Percentiles rank a stretch among this genome's conserved stretches.
phyloP scores from a whole-genome alignment of 2,329 filamentous ascomycete species.

The Exophiala calicioides region DNA sequence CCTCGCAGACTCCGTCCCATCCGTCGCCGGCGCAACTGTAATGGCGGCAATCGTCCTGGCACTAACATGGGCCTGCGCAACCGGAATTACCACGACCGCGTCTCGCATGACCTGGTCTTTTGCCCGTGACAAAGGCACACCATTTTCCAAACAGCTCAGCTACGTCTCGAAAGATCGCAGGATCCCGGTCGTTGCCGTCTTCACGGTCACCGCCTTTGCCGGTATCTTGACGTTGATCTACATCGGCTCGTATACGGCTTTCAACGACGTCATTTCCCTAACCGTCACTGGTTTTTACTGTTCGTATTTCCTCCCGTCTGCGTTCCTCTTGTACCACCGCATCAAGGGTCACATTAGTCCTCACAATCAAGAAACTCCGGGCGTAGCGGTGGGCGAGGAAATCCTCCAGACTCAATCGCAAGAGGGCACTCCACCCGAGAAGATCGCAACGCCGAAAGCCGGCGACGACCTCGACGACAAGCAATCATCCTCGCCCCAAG shows the following conservation, averaged over 20 bases:
- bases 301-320: slow-evolving; percentile 38
- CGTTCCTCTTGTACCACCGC: slow-evolving; percentile 39
- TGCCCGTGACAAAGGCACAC: slow-evolving; percentile 30
- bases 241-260: slow-evolving; percentile 32
- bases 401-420: not conserved
- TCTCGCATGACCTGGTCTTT: slow-evolving; percentile 33
- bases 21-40: slow-evolving; percentile 30
- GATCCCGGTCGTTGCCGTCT: slow-evolving; percentile 26
- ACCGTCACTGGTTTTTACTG: slow-evolving; percentile 41
- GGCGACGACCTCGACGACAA: slow-evolving; percentile 22
- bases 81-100: slow-evolving; percentile 32
- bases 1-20: slow-evolving; percentile 27
- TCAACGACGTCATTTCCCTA: slow-evolving; percentile 35
- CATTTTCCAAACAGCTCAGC: slow-evolving; percentile 31
- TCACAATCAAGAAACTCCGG: slow-evolving; percentile 31
- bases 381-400: slow-evolving; percentile 14
- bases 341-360: slow-evolving; percentile 41
- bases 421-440: slow-evolving; percentile 2
- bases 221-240: slow-evolving; percentile 32
- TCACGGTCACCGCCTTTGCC: slow-evolving; percentile 21
- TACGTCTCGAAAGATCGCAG: slow-evolving; percentile 30
- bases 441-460: slow-evolving; percentile 11
- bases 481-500: not conserved
- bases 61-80: slow-evolving; percentile 33
- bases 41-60: slow-evolving; percentile 33